Conservation (phyloP, 257 asterid genomes). For the Leptodermis oblonga region DNA sequence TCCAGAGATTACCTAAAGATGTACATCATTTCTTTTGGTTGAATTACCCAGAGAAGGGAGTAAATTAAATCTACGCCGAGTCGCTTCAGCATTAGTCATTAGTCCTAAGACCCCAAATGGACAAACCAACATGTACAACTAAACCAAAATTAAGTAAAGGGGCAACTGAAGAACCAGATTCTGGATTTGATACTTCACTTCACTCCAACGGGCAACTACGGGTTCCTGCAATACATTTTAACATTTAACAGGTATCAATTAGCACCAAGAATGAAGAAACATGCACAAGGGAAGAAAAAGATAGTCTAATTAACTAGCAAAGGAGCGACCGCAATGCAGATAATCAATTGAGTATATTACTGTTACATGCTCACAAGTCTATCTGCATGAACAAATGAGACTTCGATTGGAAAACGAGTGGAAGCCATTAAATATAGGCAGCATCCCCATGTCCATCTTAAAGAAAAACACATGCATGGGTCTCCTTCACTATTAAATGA, state of each 20-base stretch:
- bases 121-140: neutral
- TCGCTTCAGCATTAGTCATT: neutral
- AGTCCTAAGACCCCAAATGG: neutral
- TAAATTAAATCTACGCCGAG: neutral
- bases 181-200: neutral
- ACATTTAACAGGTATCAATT: neutral
- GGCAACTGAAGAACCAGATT: neutral
- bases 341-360: neutral
- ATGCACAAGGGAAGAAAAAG: neutral
- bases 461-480: neutral
- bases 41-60: neutral
- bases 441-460: neutral
- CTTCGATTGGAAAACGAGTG: neutral
- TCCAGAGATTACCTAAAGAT: neutral
- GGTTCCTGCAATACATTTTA: conserved; percentile 3
- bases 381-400: neutral
- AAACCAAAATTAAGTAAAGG: neutral
- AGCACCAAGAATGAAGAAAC: neutral
- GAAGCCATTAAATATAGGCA: neutral
- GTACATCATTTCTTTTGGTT: neutral
- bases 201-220: neutral
- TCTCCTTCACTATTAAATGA: neutral
- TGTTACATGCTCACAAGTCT: neutral
- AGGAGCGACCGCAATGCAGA: neutral
- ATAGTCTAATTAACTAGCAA: neutral